phyloP scores from a whole-genome alignment of 2,329 filamentous ascomycete species.

The Calonectria honghensis region DNA sequence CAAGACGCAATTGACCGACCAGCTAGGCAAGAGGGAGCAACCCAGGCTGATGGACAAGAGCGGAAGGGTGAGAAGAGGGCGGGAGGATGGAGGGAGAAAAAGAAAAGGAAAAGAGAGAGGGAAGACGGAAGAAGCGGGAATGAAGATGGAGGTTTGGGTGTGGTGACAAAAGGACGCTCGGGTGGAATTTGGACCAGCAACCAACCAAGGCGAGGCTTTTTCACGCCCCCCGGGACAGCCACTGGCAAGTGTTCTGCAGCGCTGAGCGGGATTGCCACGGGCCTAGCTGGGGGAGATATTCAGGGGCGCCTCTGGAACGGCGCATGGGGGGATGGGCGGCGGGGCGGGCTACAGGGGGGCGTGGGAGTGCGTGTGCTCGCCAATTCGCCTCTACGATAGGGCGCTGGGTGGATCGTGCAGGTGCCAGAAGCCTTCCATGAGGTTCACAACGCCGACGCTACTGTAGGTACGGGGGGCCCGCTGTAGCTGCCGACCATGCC shows the following conservation, averaged over 20 bases:
- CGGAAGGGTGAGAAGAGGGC: conserved; percentile 41
- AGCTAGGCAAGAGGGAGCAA: conserved; percentile 17
- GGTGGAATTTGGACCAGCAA: conserved; percentile 43
- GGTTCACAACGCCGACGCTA: conserved; percentile 30
- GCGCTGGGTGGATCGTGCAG: conserved; percentile 15
- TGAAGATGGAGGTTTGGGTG: conserved; percentile 15
- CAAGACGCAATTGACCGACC: conserved; percentile 37
- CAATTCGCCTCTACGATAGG: neutral
- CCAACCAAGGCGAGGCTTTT: conserved; percentile 51
- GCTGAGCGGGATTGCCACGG: conserved; percentile 18
- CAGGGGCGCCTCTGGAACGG: conserved; percentile 20
- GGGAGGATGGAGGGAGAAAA: conserved; percentile 26
- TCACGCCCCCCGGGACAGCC: conserved; percentile 18
- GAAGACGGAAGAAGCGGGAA: conserved; percentile 34
- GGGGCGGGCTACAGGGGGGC: conserved; percentile 1
- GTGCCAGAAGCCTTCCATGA: conserved; percentile 22
- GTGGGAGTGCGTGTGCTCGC: neutral
- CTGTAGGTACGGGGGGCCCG: conserved; percentile 34
- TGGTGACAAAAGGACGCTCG: conserved; percentile 43
- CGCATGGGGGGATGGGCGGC: neutral
- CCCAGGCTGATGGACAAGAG: conserved; percentile 41
- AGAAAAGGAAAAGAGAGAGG: conserved; percentile 5
- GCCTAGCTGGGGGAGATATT: conserved; percentile 19
- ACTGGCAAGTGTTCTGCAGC: conserved; percentile 23
- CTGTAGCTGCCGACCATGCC: conserved; percentile 10